phyloP scores from a whole-genome alignment of 139 green algal genomes.

The Chlorella sp. region DNA sequence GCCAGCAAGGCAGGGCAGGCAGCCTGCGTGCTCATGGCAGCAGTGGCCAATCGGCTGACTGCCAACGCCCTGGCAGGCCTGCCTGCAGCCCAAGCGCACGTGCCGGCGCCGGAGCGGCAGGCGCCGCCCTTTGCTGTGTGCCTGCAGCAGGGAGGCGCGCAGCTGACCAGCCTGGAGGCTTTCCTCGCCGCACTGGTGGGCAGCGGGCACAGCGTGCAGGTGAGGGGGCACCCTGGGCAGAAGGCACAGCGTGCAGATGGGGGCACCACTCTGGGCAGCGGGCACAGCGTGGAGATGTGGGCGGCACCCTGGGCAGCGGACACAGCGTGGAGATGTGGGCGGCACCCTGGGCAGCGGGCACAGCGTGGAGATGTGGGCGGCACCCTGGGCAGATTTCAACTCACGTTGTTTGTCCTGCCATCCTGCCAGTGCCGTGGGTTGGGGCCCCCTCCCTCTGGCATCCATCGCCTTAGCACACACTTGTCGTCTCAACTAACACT shows the following conservation, averaged over 20 bases:
- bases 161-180: background rate
- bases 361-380: background rate
- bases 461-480: too few species aligned
- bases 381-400: too few species aligned
- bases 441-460: too few species aligned
- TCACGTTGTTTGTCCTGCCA: too few species aligned
- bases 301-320: background rate
- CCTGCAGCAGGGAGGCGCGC: background rate
- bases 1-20: background rate
- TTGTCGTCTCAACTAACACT: too few species aligned
- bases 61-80: conserved; percentile 25
- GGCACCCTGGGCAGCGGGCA: too few species aligned
- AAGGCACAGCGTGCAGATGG: background rate
- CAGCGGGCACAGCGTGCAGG: conserved; percentile 15
- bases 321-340: conserved; percentile 7
- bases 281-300: too few species aligned
- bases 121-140: background rate
- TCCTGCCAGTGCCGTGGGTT: too few species aligned
- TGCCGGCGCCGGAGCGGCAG: background rate
- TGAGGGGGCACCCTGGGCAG: too few species aligned
- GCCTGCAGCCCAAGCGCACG: background rate
- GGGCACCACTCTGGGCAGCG: too few species aligned
- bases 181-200: conserved; percentile 29
- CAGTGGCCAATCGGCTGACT: conserved; percentile 20
- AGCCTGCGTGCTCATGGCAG: conserved; percentile 11